Percentiles rank a stretch among this genome's conserved stretches.
phyloP scores from a whole-genome alignment of 192 early-diverging fungal species.

The Cladochytrium replicatum region DNA sequence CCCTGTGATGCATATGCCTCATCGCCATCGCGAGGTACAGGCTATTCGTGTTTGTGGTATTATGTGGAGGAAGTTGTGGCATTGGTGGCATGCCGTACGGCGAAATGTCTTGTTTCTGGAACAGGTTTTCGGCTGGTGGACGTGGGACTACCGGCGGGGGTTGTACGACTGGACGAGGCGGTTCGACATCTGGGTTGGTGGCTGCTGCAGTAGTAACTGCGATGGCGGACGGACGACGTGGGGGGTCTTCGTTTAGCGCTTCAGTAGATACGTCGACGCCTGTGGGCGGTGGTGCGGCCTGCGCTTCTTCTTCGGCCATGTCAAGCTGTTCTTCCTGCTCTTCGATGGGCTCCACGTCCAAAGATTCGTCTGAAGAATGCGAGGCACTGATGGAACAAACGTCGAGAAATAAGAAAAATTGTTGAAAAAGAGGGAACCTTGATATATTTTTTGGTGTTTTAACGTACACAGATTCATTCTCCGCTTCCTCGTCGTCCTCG shows the following conservation, averaged over 20 bases:
- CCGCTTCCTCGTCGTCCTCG: background rate
- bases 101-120: too few relatives aligned
- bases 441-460: constrained; percentile 4
- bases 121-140: too few relatives aligned
- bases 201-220: too few relatives aligned
- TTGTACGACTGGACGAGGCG: too few relatives aligned
- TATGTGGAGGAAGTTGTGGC: constrained; percentile 1
- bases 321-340: too few relatives aligned
- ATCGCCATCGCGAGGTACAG: constrained; percentile 4
- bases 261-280: too few relatives aligned
- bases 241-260: too few relatives aligned
- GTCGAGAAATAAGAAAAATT: background rate
- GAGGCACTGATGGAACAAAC: constrained; percentile 2
- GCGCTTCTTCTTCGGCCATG: too few relatives aligned
- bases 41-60: constrained; percentile 1
- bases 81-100: background rate
- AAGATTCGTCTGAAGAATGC: constrained; percentile 1
- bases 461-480: background rate
- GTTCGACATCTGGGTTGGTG: too few relatives aligned
- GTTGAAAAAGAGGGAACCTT: background rate
- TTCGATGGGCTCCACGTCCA: background rate
- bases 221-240: too few relatives aligned
- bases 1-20: background rate
- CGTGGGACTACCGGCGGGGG: too few relatives aligned
- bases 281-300: too few relatives aligned